Base-by-base conservation (phyloP, 148 eudicot species). In the Spergularia bocconei region DNA sequence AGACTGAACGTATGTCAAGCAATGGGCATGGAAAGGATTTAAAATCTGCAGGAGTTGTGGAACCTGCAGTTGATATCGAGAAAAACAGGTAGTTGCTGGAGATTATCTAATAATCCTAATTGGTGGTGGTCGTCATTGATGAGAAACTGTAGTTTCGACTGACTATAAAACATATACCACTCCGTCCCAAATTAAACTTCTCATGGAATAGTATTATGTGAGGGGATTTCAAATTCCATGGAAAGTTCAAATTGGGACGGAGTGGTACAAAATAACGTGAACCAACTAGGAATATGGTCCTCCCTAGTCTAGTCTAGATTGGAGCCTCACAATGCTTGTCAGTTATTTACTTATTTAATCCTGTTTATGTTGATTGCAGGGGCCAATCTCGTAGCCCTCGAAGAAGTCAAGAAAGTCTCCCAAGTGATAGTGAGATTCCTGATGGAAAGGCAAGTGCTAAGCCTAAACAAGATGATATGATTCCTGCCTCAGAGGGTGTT, bases 1-100 rank as follows among this genome's bases (percentile, higher is more conserved):
- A 80, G 81, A 72, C 67, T 47, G 83, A 61, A 65, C 74, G 68
- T 55, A 71, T 16, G 50, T 58, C 75, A 55, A 83, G 74, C 68
- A 83, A 86, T 84, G 90, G 82, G 44, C 59, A 80, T 33, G 83
- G 70, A 41, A 79, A 36, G 70, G 85, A 82, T 68, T 29, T 50
- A 52, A 79, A 83, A 77, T 61, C 80, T 61, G 74, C 77, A 70
- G 79, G 77, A 78, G 67, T 80, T 75, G 52, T 71, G 56, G 70
- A 73, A 63, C 68, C 74, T 55, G 62, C 87, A 62, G 82, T 79
- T 75, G 83, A 82, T 77, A 72, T 55, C 67, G 81, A 73, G 67
- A 88, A 77, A 81, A 76, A 93, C 77, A 91, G 98, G 98, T 94
- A 33, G 58, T 47, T 25, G 10, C 23, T 81, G 41, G 20, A 63